Evolutionary conservation across 495 filamentous ascomycete genomes (phyloP), one percentile per base, ranked within the genome.

Genomic region (Podospora conica): DNA sequence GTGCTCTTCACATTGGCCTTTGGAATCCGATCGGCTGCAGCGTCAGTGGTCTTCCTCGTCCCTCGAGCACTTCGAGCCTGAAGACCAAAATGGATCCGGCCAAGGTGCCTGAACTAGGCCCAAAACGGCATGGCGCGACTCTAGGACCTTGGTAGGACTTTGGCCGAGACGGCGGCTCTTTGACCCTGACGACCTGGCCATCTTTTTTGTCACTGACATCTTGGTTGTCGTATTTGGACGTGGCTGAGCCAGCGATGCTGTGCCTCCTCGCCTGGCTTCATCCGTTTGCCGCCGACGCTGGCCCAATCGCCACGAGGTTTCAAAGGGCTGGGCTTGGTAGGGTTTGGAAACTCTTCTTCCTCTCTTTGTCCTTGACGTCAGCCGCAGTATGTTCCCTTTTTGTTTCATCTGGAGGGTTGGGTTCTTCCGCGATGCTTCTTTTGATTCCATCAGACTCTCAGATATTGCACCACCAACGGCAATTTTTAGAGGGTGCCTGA

Each of bases 101-200:
- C 61, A 61, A 61, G 65, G 72, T 74, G 74, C 74, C 74, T 71
- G 72, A 76, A 23, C 74, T 74, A 76, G 64, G 54, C 72, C 69
- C 1, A 65, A 73, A 68, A 9, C 63, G 68, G 55, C 54, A 62
- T 59, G 61, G 28, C 15, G 54, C 24, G 28, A 27, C 60, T 64
- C 65, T 76, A 76, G 74, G 74, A 76, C 74, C 69, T 68, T 68
- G 58, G 68, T 76, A 76, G 74, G 74, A 76, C 74, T 76, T 68
- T 63, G 24, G 25, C 22, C 22, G 55, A 22, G 21, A 24, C 22
- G 56, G 60, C 61, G 64, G 61, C 56, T 64, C 64, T 66, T 59
- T 58, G 63, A n/a, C 53, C 25, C 6, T 2, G 6, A 27, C 25
- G 3, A 27, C 6, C 25, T 27, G 3, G 3, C 40, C 40, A n/a